Evolutionary conservation across 768 basidiomycete species (phyloP), one percentile per base, ranked within the genome.

Genomic region (Phaeotremella skinneri): DNA sequence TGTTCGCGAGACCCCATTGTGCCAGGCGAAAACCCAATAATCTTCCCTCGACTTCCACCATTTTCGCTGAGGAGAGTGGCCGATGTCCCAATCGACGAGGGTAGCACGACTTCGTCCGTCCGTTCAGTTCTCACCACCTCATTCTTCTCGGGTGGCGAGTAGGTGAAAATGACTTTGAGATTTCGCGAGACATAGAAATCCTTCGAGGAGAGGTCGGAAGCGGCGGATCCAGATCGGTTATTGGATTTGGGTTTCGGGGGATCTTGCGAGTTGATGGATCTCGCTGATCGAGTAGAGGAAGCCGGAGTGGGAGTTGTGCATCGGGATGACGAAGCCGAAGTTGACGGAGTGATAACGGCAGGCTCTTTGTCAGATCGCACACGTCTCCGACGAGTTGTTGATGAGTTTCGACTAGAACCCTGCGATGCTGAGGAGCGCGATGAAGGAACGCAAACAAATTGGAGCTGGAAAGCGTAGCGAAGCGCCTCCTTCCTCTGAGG

Each of bases 121-220:
- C 72, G n/a, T 34, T 73, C 72, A 7, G 55, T 61, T 6, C 62
- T 39, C 2, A 63, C 23, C 4, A 26, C 23, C 42, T 73, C 72
- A 27, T 48, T 29, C 11, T 14, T 17, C 16, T 67, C 61, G 0
- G 67, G 62, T 2, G 67, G 56, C 1, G 49, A 54, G n/a, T 68
- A 58, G 0, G 69, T 70, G 55, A 76, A 76, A 14, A 76, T 67
- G 48, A 76, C 58, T 55, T 71, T 68, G 50, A 75, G 52, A 3
- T 62, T 54, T 65, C 68, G 68, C 1, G 72, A 65, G 6, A 75
- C 60, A 56, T 68, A 75, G 47, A 70, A 75, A 26, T 65, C 58
- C 25, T 54, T 58, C 1, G 9, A 7, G 11, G 43, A 45, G 43
- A 45, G 11, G 13, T 27, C 23, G 4, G 53, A 45, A 13, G 43